Conservation (phyloP, 1,284 basidiomycete genomes). For the Ganoderma meredithae region DNA sequence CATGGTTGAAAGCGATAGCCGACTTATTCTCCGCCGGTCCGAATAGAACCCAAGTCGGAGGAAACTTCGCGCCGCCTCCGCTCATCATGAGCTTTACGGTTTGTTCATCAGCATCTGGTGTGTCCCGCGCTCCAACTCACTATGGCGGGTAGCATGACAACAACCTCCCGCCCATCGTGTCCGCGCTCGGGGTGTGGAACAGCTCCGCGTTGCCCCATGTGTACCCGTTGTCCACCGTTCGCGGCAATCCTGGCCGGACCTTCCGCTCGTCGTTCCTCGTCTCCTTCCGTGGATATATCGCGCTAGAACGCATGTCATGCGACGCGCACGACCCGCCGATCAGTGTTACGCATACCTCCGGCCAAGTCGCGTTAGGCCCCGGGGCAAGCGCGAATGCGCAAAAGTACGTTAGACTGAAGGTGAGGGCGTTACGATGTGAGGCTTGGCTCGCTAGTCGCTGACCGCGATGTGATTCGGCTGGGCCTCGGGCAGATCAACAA, state of each 20-base stretch:
- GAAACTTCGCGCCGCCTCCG: slow-evolving; percentile 45
- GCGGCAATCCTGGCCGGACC: slow-evolving; percentile 40
- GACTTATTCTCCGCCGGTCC: slow-evolving; percentile 47
- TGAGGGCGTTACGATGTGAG: slow-evolving; percentile 27
- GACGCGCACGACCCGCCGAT: slow-evolving; percentile 20
- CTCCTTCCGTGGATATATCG: slow-evolving; percentile 49
- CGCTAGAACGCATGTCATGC: slow-evolving; percentile 50
- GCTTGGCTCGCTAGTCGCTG: background rate
- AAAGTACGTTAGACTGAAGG: slow-evolving; percentile 46
- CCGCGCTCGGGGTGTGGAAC: slow-evolving; percentile 53
- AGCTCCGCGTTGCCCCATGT: slow-evolving; percentile 38
- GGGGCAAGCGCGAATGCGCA: slow-evolving; percentile 28
- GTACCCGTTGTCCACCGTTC: slow-evolving; percentile 46
- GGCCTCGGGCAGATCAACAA: slow-evolving; percentile 43
- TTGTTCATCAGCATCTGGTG: slow-evolving; percentile 18
- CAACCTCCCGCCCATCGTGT: slow-evolving; percentile 50
- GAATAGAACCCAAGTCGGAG: slow-evolving; percentile 36
- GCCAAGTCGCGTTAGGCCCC: slow-evolving; percentile 20
- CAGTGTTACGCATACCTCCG: slow-evolving; percentile 34
- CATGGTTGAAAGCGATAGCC: slow-evolving; percentile 50
- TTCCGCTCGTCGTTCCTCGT: slow-evolving; percentile 51
- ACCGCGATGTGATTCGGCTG: background rate
- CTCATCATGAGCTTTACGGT: slow-evolving; percentile 54
- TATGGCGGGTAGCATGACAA: slow-evolving; percentile 47
- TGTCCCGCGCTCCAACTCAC: slow-evolving; percentile 1